phyloP scores from a whole-genome alignment of 768 basidiomycete genomes.

The Russula emetica region DNA sequence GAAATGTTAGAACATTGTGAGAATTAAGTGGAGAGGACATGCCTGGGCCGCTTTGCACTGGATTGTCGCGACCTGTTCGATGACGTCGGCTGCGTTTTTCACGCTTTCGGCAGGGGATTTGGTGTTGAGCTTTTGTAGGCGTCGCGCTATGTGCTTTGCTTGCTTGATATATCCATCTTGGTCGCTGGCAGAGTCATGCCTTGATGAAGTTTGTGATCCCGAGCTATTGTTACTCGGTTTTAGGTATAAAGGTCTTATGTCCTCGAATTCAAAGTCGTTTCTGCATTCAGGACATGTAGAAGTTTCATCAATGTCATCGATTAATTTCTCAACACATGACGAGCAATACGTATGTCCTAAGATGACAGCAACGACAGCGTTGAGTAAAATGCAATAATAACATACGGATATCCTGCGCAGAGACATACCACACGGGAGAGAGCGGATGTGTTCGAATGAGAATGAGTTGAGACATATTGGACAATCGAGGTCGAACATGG shows the following conservation, averaged over 20 bases:
- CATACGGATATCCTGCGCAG: neutral
- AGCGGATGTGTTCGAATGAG: conserved; percentile 7
- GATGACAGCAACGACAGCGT: neutral
- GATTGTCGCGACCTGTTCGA: conserved; percentile 14
- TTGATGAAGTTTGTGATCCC: neutral
- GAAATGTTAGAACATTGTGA: neutral
- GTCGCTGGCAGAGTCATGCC: neutral
- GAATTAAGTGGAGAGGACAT: neutral
- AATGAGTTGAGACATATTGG: conserved; percentile 20
- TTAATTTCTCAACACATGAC: conserved; percentile 10
- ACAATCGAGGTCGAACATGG: conserved; percentile 16
- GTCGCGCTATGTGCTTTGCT: conserved; percentile 18
- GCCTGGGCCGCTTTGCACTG: conserved; percentile 18
- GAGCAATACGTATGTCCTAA: conserved; percentile 21
- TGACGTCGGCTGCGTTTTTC: conserved; percentile 13
- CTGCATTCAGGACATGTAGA: conserved; percentile 17
- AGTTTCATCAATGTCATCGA: neutral
- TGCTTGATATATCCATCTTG: conserved; percentile 13
- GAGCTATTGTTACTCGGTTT: neutral
- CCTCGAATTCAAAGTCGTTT: neutral
- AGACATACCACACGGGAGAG: conserved; percentile 19
- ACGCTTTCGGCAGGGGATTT: conserved; percentile 6
- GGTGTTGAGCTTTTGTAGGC: conserved; percentile 5
- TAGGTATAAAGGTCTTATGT: conserved; percentile 16
- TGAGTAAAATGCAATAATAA: neutral